phyloP scores from a whole-genome alignment of 306 rosid genomes.

The Spatholobus suberectus region DNA sequence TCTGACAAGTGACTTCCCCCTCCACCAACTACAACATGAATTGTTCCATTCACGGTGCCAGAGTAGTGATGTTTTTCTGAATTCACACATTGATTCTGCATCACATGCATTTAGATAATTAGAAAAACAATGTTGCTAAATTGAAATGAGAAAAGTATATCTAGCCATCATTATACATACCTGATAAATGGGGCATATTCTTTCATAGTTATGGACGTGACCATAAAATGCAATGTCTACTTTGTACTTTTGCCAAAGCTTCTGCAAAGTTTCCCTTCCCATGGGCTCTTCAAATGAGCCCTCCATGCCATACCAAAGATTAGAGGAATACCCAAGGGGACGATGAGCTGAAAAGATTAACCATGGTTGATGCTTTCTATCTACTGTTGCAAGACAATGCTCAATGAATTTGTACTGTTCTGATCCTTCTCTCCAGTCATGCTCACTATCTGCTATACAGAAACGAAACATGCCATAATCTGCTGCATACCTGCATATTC shows the following conservation, averaged over 20 bases:
- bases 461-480: conserved; percentile 88
- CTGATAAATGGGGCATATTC: conserved; percentile 90
- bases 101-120: not conserved
- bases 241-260: conserved; percentile 87
- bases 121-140: not conserved
- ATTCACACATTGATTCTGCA: conserved; percentile 77
- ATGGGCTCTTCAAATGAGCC: conserved; percentile 83
- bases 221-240: conserved; percentile 88
- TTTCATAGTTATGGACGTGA: conserved; percentile 88
- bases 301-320: conserved; percentile 63
- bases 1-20: conserved; percentile 68
- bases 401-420: conserved; percentile 88
- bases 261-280: conserved; percentile 89
- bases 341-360: conserved; percentile 87
- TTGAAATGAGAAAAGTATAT: not conserved
- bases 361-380: conserved; percentile 89
- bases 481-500: conserved; percentile 63
- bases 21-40: conserved; percentile 82
- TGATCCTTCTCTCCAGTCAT: conserved; percentile 92
- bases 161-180: conserved; percentile 39
- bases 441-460: conserved; percentile 85
- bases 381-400: conserved; percentile 76
- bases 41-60: conserved; percentile 72
- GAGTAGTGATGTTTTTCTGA: conserved; percentile 57
- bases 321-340: conserved; percentile 78